Evolutionary conservation across 73 alveolate species (phyloP).

Genomic region (Effrenium voratum): DNA sequence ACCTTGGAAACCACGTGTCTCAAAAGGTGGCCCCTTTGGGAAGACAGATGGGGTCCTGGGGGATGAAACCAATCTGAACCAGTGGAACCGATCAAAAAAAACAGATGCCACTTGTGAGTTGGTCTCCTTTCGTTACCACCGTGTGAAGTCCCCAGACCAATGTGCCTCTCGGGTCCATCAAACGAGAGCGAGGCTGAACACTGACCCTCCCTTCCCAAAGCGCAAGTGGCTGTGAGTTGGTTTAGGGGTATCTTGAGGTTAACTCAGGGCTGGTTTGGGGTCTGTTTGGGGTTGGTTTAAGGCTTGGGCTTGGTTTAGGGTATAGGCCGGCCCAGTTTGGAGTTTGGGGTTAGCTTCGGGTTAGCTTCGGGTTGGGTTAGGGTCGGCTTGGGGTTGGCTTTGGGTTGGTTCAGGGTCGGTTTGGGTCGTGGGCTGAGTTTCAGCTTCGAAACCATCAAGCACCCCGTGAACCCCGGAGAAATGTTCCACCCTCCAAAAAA

Average conservation of each 20-base stretch:
- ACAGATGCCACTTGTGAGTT: neutral
- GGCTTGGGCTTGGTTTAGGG: too few species aligned
- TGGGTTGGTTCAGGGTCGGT: neutral
- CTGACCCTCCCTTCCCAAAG: too few species aligned
- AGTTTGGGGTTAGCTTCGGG: neutral
- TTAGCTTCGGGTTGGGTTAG: neutral
- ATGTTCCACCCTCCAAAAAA: neutral
- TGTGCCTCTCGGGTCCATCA: too few species aligned
- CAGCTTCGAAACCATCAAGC: neutral
- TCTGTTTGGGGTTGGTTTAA: too few species aligned
- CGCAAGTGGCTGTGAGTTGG: too few species aligned
- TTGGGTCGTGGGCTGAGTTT: neutral
- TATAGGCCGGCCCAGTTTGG: too few species aligned
- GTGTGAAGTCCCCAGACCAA: neutral
- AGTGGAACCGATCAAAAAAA: neutral
- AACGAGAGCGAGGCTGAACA: too few species aligned
- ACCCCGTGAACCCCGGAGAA: neutral
- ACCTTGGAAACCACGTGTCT: neutral
- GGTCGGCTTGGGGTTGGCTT: neutral
- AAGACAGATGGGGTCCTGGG: too few species aligned
- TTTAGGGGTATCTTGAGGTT: too few species aligned
- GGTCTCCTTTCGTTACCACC: neutral
- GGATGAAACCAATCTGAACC: neutral
- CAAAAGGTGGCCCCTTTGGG: neutral
- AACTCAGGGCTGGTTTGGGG: too few species aligned